phyloP scores from a whole-genome alignment of 169 alveolate species.

The Plasmodium ovale region DNA sequence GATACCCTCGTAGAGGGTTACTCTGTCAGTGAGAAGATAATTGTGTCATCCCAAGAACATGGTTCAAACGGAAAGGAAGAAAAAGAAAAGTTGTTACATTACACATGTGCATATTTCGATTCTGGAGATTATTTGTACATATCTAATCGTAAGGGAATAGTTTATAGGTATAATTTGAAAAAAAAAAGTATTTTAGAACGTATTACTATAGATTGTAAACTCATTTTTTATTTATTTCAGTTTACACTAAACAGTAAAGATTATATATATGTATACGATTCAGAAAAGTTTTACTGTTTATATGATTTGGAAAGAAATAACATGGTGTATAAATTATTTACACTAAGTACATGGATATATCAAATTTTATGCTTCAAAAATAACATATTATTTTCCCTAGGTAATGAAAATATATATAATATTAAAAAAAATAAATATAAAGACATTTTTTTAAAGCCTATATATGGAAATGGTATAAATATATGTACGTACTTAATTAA shows the following conservation, averaged over 20 bases:
- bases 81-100: constrained; percentile 8
- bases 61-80: background rate
- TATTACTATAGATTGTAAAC: constrained; percentile 32
- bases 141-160: constrained; percentile 29
- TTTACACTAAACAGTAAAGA: constrained; percentile 25
- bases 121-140: constrained; percentile 18
- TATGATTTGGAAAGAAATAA: constrained; percentile 2
- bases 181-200: constrained; percentile 4
- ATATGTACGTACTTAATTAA: constrained; percentile 39
- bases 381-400: constrained; percentile 41
- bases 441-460: constrained; percentile 3
- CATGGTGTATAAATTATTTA: constrained; percentile 39
- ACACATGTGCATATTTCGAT: constrained; percentile 40
- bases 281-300: constrained; percentile 50
- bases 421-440: background rate
- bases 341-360: constrained; percentile 55
- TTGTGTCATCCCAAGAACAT: background rate
- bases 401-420: constrained; percentile 54
- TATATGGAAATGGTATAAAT: constrained; percentile 32
- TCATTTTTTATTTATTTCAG: constrained; percentile 21
- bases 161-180: constrained; percentile 35
- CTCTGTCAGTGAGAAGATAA: background rate
- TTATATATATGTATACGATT: constrained; percentile 50
- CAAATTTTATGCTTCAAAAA: constrained; percentile 24
- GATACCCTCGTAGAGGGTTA: background rate